Evolutionary conservation across 2,329 filamentous ascomycete species (phyloP).

Genomic region (Ambrosiella xylebori): DNA sequence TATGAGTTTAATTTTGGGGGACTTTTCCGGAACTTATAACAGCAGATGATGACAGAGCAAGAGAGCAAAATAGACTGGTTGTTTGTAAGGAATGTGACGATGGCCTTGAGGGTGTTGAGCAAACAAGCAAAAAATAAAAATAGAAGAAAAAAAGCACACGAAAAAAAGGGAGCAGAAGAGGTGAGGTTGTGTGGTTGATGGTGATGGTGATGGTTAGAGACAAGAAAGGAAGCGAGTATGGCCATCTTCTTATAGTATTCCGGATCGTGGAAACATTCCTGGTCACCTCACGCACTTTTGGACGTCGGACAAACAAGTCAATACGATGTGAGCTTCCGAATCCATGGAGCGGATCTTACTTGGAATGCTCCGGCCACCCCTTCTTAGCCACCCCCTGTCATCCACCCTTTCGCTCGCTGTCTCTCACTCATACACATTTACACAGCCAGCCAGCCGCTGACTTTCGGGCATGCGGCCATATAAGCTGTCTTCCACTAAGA

Average conservation of each 20-base stretch:
- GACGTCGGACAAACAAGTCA: not conserved
- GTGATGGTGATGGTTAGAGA: slow-evolving; percentile 1
- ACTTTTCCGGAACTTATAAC: not conserved
- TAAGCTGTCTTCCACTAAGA: not conserved
- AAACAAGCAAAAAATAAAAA: slow-evolving; percentile 10
- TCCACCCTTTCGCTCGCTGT: not conserved
- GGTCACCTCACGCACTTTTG: not conserved
- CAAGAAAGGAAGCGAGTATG: not conserved
- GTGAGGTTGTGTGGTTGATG: not conserved
- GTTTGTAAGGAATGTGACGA: slow-evolving; percentile 7
- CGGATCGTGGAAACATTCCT: not conserved
- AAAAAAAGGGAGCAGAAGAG: not conserved
- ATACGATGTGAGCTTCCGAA: not conserved
- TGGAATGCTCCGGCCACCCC: not conserved
- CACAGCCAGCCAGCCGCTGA: not conserved
- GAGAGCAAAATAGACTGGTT: slow-evolving; percentile 7
- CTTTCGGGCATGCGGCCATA: not conserved
- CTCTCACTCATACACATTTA: not conserved
- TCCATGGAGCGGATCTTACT: not conserved
- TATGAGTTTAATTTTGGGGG: not conserved
- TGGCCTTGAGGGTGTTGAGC: slow-evolving; percentile 1
- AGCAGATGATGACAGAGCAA: not conserved
- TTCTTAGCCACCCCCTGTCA: not conserved
- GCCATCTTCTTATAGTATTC: slow-evolving; percentile 11
- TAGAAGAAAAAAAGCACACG: slow-evolving; percentile 4